Base-by-base conservation (phyloP, 345 rosid species). In the Eucalyptus coolabah region DNA sequence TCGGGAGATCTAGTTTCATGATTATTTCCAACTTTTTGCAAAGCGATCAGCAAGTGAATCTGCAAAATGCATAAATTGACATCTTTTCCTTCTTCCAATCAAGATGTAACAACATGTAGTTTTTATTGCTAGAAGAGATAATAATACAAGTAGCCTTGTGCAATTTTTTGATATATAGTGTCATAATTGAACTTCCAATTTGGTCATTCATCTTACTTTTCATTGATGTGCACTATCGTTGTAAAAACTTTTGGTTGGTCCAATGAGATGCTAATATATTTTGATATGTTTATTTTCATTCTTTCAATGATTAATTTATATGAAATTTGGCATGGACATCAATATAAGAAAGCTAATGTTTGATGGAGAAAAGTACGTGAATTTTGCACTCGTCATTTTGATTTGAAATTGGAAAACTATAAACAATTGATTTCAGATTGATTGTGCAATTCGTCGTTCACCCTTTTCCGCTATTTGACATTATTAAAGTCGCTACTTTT, bases 111-210 rank as follows among this genome's bases (percentile, higher is more conserved):
- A 69, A 17, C 44, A 18, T 34, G 81, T 17, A 69, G 24, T 69
- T 69, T 69, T 1, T 4, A 9, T 17, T 69, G 11, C 81, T 69
- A 3, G 40, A 32, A 34, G 81, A 34, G 81, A 69, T 16, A 16
- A 34, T 32, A 1, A 17, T 18, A 69, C 5, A 0, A 65, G 37
- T n/a, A 6, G 1, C 8, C 8, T 11, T 4, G 6, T n/a, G 37
- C 17, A 65, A 2, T 65, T 65, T 65, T 65, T n/a, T 16, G n/a
- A 53, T 53, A 53, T 53, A 19, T 53, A 18, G 24, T 53, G 24
- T 53, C 23, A 51, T 16, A 51, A 16, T 24, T 59, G 13, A 59
- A 59, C 65, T 59, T 59, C 1, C 65, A 9, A 59, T 24, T 24
- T 26, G 28, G 13, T 59, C 30, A 56, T 23, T 23, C 30, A 59